Evolutionary conservation across 345 rosid genomes (phyloP), one percentile per base, ranked within the genome.

Genomic region (Erodium maritimum): DNA sequence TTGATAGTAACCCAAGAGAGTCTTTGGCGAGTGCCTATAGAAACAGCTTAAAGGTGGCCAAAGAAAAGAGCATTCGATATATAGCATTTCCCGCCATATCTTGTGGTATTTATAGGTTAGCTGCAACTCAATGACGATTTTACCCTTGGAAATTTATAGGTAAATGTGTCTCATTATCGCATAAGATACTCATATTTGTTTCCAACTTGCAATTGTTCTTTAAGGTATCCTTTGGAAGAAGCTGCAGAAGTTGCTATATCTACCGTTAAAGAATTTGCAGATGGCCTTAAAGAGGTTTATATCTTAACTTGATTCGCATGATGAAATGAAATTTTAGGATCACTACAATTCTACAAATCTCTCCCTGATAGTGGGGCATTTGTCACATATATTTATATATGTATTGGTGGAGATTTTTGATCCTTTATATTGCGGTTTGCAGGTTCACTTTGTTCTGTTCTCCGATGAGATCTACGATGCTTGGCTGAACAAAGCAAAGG

Each of bases 51-150:
- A 67, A 34, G 18, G 73, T 84, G 54, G 96, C 93, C 58, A 84
- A 75, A 71, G 87, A 80, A 55, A 88, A 84, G 74, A 72, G 73
- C 62, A 79, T 91, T 61, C 69, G 78, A 55, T 88, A 74, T 67
- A 68, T 91, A 66, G 97, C 96, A 21, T 88, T 88, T 68, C 80
- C 97, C 54, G 97, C 96, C 46, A 79, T 91, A 55, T 84, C 90
- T 52, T 91, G 96, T 64, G 98, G 98, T 54, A 68, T 75, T 37
- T 86, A 57, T 45, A 64, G 91, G 94, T 87, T 76, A 65, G 61
- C 68, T 55, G 62, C 37, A 29, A 29, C 37, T 5, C 0, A 29
- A 29, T 29, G 8, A 29, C 9, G 5, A 29, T 29, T 29, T n/a
- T n/a, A n/a, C n/a, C n/a, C n/a, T n/a, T n/a, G n/a, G n/a, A n/a